These are phyloP conservation scores for Camellia granthamiana DNA, from an alignment of 148 eudicot genomes.

Conservation along the genomic window DNA sequence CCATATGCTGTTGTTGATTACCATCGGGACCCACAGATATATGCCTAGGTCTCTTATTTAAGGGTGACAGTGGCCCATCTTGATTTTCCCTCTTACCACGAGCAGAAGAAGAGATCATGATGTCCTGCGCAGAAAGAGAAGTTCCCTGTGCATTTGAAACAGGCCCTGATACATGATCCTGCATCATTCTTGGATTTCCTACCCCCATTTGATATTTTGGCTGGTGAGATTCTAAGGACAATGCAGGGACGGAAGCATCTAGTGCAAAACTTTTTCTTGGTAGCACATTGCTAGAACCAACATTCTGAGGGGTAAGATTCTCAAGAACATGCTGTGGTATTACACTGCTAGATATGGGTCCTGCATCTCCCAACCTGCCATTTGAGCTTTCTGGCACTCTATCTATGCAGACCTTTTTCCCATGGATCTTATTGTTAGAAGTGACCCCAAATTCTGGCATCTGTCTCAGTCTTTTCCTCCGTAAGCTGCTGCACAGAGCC, in stretches of 20 bases:
- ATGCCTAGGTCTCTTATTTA: conserved; percentile 58
- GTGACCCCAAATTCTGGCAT: conserved; percentile 56
- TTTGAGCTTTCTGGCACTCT: conserved; percentile 60
- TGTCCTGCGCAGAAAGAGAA: conserved; percentile 56
- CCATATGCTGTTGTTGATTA: conserved; percentile 53
- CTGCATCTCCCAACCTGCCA: conserved; percentile 52
- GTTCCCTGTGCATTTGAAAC: conserved; percentile 39
- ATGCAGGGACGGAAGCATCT: conserved; percentile 34
- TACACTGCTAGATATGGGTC: conserved; percentile 33
- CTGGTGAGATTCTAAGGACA: conserved; percentile 35
- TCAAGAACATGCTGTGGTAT: conserved; percentile 51
- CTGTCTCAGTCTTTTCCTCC: conserved; percentile 68
- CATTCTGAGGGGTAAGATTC: conserved; percentile 47
- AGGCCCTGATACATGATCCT: conserved; percentile 51
- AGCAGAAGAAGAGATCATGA: conserved; percentile 35
- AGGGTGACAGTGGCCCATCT: conserved; percentile 60
- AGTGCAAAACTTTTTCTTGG: conserved; percentile 39
- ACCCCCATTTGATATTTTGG: conserved; percentile 50
- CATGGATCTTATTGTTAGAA: conserved; percentile 45
- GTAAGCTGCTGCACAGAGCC: conserved; percentile 46
- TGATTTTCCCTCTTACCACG: conserved; percentile 67
- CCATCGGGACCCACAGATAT: conserved; percentile 48
- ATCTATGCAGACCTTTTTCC: conserved; percentile 67
- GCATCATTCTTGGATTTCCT: conserved; percentile 50
- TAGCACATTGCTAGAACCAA: conserved; percentile 34